Percentiles rank a stretch among this genome's conserved stretches.
Evolutionary conservation across 768 basidiomycete genomes (phyloP).

Genomic region (Agrocybe praecox): DNA sequence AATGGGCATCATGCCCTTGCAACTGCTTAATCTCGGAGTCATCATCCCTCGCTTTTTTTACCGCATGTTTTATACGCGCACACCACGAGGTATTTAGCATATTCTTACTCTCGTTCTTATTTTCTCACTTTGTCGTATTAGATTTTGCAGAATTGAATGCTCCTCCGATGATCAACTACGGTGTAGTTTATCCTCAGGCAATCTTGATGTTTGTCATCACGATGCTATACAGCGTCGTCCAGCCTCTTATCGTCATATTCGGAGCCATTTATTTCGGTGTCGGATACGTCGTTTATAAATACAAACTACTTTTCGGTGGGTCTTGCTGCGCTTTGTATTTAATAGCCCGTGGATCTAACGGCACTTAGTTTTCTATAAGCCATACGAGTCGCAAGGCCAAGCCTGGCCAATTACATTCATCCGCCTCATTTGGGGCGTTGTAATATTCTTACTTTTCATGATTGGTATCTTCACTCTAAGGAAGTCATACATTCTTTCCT

Average conservation of each 20-base stretch:
- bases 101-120: not conserved
- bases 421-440: constrained; percentile 88
- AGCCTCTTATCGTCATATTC: constrained; percentile 93
- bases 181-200: constrained; percentile 95
- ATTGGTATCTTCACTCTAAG: constrained; percentile 84
- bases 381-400: constrained; percentile 96
- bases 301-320: constrained; percentile 93
- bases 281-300: constrained; percentile 97
- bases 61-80: constrained; percentile 79
- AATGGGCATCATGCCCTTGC: constrained; percentile 93
- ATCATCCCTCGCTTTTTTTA: constrained; percentile 78
- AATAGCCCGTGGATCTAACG: not conserved
- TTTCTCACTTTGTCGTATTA: constrained; percentile 27
- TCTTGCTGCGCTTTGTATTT: constrained; percentile 4
- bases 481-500: constrained; percentile 50
- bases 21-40: constrained; percentile 90
- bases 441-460: constrained; percentile 97
- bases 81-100: constrained; percentile 75
- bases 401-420: constrained; percentile 97
- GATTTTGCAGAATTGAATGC: constrained; percentile 97
- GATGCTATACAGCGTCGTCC: constrained; percentile 92
- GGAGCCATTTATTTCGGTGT: constrained; percentile 97
- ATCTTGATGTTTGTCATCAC: constrained; percentile 96
- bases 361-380: constrained; percentile 92
- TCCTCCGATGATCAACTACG: constrained; percentile 98